These are phyloP conservation scores for Otatea glauca DNA, from an alignment of 176 grass and related monocot species.

Conservation along the genomic window DNA sequence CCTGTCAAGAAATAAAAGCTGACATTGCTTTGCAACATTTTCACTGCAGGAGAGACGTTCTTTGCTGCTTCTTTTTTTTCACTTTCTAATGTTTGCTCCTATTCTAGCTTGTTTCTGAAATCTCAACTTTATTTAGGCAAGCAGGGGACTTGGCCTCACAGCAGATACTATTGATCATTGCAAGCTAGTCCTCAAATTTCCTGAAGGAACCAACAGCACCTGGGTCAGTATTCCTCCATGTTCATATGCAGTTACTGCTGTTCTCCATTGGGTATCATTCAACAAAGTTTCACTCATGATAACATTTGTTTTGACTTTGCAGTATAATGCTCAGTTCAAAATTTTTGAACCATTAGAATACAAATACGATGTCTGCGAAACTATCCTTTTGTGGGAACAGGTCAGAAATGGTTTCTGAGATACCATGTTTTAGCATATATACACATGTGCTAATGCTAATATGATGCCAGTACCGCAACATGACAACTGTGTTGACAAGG, in stretches of 20 bases:
- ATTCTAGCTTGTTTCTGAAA: constrained; percentile 37
- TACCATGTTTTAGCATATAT: constrained; percentile 25
- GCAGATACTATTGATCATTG: constrained; percentile 83
- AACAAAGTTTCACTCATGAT: constrained; percentile 5
- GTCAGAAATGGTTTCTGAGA: constrained; percentile 50
- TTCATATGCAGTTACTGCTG: constrained; percentile 37
- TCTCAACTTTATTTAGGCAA: constrained; percentile 63
- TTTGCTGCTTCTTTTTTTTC: not conserved
- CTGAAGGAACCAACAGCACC: constrained; percentile 84
- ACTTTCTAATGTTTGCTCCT: not conserved
- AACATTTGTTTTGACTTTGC: constrained; percentile 43
- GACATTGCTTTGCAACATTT: not conserved
- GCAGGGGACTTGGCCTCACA: constrained; percentile 81
- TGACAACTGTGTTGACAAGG: constrained; percentile 97
- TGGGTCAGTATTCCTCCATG: constrained; percentile 61
- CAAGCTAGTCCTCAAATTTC: constrained; percentile 83
- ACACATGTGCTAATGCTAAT: constrained; percentile 35
- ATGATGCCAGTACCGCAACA: constrained; percentile 82
- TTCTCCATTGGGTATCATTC: not conserved
- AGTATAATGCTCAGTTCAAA: constrained; percentile 94
- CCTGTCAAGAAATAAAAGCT: constrained; percentile 3
- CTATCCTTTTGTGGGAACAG: constrained; percentile 92
- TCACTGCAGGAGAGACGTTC: not conserved
- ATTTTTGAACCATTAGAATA: constrained; percentile 87
- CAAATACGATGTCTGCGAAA: constrained; percentile 78